Evolutionary conservation across 805 yeast species (phyloP), one percentile per base, ranked within the genome.

Genomic region (Sungouiozyma intestinalis): DNA sequence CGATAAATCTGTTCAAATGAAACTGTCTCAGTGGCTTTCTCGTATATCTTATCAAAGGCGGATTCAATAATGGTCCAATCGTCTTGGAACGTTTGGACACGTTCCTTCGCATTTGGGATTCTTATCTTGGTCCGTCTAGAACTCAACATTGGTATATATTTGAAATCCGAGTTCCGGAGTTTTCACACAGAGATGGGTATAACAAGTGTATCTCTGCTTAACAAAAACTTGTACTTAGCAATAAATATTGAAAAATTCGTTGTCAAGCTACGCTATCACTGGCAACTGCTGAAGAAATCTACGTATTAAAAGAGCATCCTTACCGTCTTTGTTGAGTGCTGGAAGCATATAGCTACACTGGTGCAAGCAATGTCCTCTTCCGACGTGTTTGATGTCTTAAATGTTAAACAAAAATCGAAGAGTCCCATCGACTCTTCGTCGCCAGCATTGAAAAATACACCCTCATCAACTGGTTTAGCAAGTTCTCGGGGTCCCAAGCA

Each of bases 1-100:
- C 94, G 66, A 58, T 88, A 88, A 0, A 87, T 68, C 49, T 80
- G 85, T 53, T 87, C 95, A 55, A 85, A 87, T 1, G 92, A 82
- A 20, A 87, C 65, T 43, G 74, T 72, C 3, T 84, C 74, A 6
- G 87, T 87, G 53, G 82, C 76, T 51, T 83, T 78, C 35, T 71
- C 68, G 53, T 79, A 82, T 42, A 88, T 87, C 51, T 81, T 82
- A 14, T 56, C 62, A 31, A 87, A 79, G 16, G 95, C 95, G 33
- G 71, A 66, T 6, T 80, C 62, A 16, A 87, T 64, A 0, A 74
- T 66, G 1, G 55, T 53, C 95, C 95, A 86, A 0, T 82, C 68
- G 40, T 74, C 71, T 15, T 77, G 80, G 47, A 79, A 81, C 50
- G 77, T 82, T 16, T 34, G 40, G 3, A 43, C 29, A 2, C 20